Percentiles rank a stretch among this genome's conserved stretches.
Conservation (phyloP, 2,329 filamentous ascomycete genomes). For the Beauveria sp. region DNA sequence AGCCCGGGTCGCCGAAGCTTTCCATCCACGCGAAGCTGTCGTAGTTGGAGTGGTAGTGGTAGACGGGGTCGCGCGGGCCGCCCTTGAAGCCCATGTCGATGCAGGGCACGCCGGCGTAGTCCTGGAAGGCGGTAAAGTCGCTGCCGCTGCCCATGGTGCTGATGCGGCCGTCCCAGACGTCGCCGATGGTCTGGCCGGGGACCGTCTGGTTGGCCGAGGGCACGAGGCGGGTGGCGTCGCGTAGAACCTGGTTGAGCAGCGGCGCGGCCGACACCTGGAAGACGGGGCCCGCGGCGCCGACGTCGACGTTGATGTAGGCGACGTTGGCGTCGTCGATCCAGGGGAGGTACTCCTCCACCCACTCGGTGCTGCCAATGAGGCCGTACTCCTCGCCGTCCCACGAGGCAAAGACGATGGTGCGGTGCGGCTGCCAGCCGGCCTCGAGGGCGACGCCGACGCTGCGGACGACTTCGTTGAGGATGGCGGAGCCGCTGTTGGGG, state of each 20-base stretch:
- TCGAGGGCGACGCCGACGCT: constrained; percentile 65
- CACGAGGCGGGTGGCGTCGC: constrained; percentile 56
- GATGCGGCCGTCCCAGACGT: constrained; percentile 57
- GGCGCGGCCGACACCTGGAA: constrained; percentile 64
- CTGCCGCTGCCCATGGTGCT: constrained; percentile 63
- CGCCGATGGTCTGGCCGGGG: constrained; percentile 59
- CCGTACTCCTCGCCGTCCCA: constrained; percentile 84
- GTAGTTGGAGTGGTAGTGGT: constrained; percentile 88
- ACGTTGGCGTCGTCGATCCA: constrained; percentile 69
- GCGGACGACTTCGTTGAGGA: constrained; percentile 70
- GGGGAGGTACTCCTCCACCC: constrained; percentile 82
- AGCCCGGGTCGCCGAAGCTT: constrained; percentile 63
- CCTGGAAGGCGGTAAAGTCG: constrained; percentile 69
- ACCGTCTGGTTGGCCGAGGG: constrained; percentile 72
- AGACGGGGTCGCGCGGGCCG: constrained; percentile 44
- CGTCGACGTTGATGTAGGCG: constrained; percentile 81
- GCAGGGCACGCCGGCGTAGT: constrained; percentile 59
- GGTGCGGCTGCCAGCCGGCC: constrained; percentile 52
- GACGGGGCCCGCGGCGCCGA: constrained; percentile 57
- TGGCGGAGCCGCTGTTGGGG: constrained; percentile 74
- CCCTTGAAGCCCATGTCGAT: constrained; percentile 54
- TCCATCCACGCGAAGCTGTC: constrained; percentile 89
- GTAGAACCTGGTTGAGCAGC: constrained; percentile 64
- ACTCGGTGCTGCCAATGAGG: constrained; percentile 79
- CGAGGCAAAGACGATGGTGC: constrained; percentile 83